A percentile compares a stretch with the other conserved stretches of the same genome.
phyloP scores from a whole-genome alignment of 768 basidiomycete genomes.

The Asterophora parasitica region DNA sequence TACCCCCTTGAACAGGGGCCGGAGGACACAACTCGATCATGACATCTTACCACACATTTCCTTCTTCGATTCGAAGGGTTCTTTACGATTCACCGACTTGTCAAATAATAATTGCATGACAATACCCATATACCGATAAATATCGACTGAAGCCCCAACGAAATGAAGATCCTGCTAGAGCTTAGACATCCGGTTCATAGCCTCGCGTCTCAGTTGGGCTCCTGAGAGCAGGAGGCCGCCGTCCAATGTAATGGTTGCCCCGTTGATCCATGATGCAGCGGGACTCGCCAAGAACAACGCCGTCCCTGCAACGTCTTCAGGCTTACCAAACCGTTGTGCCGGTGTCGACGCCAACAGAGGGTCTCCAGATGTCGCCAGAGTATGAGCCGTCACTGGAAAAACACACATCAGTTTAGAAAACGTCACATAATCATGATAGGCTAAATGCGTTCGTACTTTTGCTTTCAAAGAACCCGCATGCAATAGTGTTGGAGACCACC shows the following conservation, averaged over 20 bases:
- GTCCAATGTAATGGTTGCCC: constrained; percentile 58
- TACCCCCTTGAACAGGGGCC: no score
- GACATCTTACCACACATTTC: no score
- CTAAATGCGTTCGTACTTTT: constrained; percentile 26
- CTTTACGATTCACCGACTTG: no score
- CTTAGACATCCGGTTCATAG: constrained; percentile 26
- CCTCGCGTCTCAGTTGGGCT: constrained; percentile 4
- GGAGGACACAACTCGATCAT: no score
- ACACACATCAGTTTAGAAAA: neutral
- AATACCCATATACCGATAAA: neutral
- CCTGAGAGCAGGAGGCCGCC: constrained; percentile 46
- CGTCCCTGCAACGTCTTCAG: constrained; percentile 62
- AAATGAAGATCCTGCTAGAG: constrained; percentile 16
- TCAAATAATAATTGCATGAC: neutral
- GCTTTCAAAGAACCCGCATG: constrained; percentile 47
- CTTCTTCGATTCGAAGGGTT: no score
- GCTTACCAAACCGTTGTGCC: constrained; percentile 49
- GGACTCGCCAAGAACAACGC: constrained; percentile 57
- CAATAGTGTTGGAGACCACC: constrained; percentile 60
- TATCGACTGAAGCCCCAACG: neutral
- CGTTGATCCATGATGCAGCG: constrained; percentile 60
- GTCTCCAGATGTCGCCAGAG: constrained; percentile 41
- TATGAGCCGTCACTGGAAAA: constrained; percentile 48
- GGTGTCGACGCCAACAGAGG: constrained; percentile 41
- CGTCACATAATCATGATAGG: neutral